These are phyloP conservation scores for Gigaspora rosea DNA, from an alignment of 192 early-diverging fungal species.

Conservation along the genomic window DNA sequence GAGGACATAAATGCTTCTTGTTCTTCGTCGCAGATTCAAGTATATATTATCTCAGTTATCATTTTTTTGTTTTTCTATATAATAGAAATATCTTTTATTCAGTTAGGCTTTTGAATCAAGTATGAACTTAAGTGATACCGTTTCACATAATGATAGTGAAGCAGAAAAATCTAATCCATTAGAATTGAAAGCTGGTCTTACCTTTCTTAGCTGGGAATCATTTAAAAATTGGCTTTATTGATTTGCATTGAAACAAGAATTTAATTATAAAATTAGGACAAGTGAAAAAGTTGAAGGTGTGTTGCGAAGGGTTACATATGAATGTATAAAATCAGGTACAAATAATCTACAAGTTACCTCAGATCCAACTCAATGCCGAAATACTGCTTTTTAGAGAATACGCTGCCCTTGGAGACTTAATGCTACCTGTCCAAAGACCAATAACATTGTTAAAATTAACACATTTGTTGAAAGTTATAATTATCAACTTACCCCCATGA, in stretches of 20 bases:
- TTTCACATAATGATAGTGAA: too few species aligned
- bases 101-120: too few species aligned
- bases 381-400: not conserved
- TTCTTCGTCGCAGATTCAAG: too few species aligned
- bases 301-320: not conserved
- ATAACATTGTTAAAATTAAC: not conserved
- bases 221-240: not conserved
- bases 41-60: too few species aligned
- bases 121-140: too few species aligned
- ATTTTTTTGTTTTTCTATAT: too few species aligned
- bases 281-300: not conserved
- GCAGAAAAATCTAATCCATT: too few species aligned
- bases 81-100: too few species aligned
- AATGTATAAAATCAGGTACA: not conserved
- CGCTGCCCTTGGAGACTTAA: too few species aligned
- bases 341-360: not conserved
- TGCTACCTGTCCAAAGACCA: not conserved
- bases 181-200: not conserved
- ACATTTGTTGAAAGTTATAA: not conserved
- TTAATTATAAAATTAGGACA: not conserved
- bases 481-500: not conserved
- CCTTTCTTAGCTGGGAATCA: not conserved
- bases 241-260: not conserved
- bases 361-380: not conserved
- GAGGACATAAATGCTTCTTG: too few species aligned